Evolutionary conservation across 805 yeast species (phyloP).

Genomic region (Torulaspora gathmanii): DNA sequence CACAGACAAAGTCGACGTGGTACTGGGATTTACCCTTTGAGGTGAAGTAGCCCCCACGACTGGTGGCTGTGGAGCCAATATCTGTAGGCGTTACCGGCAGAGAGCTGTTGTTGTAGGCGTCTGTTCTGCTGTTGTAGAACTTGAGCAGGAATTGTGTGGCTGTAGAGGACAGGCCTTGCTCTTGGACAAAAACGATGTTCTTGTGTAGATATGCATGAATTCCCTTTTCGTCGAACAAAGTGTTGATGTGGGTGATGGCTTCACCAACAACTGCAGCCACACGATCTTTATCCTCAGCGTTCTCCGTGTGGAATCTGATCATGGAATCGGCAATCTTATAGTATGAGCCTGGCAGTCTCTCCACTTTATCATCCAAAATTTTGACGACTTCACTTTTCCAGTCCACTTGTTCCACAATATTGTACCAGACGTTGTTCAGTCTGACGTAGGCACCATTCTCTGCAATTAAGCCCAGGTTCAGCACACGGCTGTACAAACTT

Average conservation of each 20-base stretch:
- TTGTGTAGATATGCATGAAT: slow-evolving; percentile 75
- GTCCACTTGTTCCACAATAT: slow-evolving; percentile 52
- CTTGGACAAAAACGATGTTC: slow-evolving; percentile 67
- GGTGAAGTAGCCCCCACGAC: slow-evolving; percentile 12
- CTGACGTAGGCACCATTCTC: slow-evolving; percentile 84
- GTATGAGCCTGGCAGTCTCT: slow-evolving; percentile 74
- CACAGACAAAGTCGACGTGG: slow-evolving; percentile 43
- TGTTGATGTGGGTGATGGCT: slow-evolving; percentile 78
- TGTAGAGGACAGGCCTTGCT: slow-evolving; percentile 50
- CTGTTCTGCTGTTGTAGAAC: slow-evolving; percentile 31
- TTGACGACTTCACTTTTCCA: slow-evolving; percentile 36
- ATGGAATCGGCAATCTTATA: slow-evolving; percentile 72
- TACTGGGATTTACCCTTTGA: slow-evolving; percentile 18
- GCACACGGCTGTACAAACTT: slow-evolving; percentile 59
- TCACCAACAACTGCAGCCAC: slow-evolving; percentile 72
- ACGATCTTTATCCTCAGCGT: slow-evolving; percentile 58
- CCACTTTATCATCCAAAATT: slow-evolving; percentile 43
- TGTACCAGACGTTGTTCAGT: slow-evolving; percentile 54
- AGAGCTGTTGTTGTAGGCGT: slow-evolving; percentile 27
- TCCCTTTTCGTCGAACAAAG: slow-evolving; percentile 54
- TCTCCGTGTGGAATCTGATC: slow-evolving; percentile 69
- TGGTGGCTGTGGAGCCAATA: slow-evolving; percentile 11
- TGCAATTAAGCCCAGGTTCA: slow-evolving; percentile 76
- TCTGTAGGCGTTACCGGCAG: slow-evolving; percentile 24
- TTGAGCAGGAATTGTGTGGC: slow-evolving; percentile 52